Evolutionary conservation across 176 grass and related monocot genomes (phyloP).

Genomic region (Hordeum vulgare): MorexV3_pseudomolecules_assembly NC_058521.1:5473796-5474295

Average conservation of each 20-base stretch:
- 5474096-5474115: not conserved
- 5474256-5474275: slow-evolving; percentile 88
- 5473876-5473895: not conserved
- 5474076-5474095: not conserved
- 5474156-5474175: slow-evolving; percentile 49
- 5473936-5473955: not conserved
- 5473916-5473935: not conserved
- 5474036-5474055: not conserved
- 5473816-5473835: not conserved
- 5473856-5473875: not conserved
- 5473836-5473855: not conserved
- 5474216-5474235: slow-evolving; percentile 63
- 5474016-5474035: not conserved
- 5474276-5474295: slow-evolving; percentile 82
- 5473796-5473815: not conserved
- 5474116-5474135: not conserved
- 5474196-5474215: not conserved
- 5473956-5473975: not conserved
- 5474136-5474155: not conserved
- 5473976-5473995: not conserved
- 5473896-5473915: slow-evolving; percentile 16
- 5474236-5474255: slow-evolving; percentile 76
- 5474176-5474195: slow-evolving; percentile 77
- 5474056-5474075: not conserved
- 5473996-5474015: not conserved